Evolutionary conservation across 169 alveolate species (phyloP).

Genomic region (Eimeria praecox): DNA sequence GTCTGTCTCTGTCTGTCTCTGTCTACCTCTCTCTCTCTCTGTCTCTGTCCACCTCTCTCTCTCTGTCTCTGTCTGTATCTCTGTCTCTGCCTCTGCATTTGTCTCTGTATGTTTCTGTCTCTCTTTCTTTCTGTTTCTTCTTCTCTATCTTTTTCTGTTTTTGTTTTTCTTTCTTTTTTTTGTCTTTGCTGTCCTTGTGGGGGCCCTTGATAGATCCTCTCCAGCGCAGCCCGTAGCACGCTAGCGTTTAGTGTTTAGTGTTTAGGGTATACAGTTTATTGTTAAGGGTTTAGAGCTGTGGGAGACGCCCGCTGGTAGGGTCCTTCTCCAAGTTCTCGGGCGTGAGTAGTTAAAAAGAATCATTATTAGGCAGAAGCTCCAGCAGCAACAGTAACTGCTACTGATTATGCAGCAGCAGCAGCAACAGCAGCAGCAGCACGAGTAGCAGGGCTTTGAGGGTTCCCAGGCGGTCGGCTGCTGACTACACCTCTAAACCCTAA

Average conservation of each 20-base stretch:
- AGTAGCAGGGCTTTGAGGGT: neutral
- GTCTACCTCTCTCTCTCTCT: too few species aligned
- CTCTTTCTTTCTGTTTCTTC: neutral
- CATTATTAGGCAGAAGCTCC: too few species aligned
- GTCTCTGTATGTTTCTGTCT: neutral
- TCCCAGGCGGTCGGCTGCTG: neutral
- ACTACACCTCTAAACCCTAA: neutral
- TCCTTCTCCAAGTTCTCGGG: neutral
- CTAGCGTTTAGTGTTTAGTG: constrained; percentile 7
- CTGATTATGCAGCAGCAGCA: constrained; percentile 8
- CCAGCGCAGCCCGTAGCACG: neutral
- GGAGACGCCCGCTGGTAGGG: too few species aligned
- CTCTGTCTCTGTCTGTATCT: too few species aligned
- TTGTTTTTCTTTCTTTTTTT: neutral
- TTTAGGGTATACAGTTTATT: constrained; percentile 21
- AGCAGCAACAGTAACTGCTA: too few species aligned
- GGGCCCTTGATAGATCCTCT: neutral
- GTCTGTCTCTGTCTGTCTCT: too few species aligned
- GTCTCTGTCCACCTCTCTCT: too few species aligned
- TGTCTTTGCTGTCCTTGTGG: neutral
- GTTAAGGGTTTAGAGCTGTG: constrained; percentile 17
- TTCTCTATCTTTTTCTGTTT: neutral
- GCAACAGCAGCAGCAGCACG: neutral
- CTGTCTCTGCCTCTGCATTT: neutral
- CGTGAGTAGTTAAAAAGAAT: too few species aligned